Evolutionary conservation across 441 rosid species (phyloP).

Genomic region (Croton setiger): DNA sequence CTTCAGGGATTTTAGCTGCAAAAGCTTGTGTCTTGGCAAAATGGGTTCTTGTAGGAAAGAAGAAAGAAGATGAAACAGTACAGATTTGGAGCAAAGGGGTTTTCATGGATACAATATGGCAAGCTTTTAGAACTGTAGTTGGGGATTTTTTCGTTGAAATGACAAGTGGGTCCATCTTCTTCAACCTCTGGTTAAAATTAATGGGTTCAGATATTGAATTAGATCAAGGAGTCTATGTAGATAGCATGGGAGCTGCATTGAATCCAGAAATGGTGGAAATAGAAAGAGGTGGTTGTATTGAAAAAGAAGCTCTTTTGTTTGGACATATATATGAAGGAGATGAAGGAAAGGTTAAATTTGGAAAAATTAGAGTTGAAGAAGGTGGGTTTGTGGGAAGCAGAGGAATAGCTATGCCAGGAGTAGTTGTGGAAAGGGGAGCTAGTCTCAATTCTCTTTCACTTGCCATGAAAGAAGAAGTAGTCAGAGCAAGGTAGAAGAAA

Average conservation of each 20-base stretch:
- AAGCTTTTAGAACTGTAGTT: constrained; percentile 51
- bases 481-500: constrained; percentile 26
- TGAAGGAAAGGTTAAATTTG: constrained; percentile 57
- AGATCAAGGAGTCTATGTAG: constrained; percentile 47
- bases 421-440: constrained; percentile 52
- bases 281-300: constrained; percentile 54
- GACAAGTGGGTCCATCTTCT: constrained; percentile 43
- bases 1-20: constrained; percentile 43
- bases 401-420: constrained; percentile 63
- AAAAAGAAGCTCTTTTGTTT: constrained; percentile 50
- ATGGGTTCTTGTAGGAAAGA: constrained; percentile 59
- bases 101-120: constrained; percentile 63
- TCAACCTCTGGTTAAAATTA: constrained; percentile 46
- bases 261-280: constrained; percentile 76
- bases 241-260: constrained; percentile 56
- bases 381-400: constrained; percentile 58
- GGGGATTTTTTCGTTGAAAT: constrained; percentile 66
- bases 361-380: constrained; percentile 49
- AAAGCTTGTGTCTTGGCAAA: constrained; percentile 45
- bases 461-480: constrained; percentile 58
- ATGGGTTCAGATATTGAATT: constrained; percentile 54
- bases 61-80: constrained; percentile 49
- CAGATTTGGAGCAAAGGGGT: constrained; percentile 51
- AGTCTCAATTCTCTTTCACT: constrained; percentile 45
- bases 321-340: constrained; percentile 74